Base-by-base conservation (phyloP, 1,284 basidiomycete genomes). In the Microstroma glucosiphilum region DNA sequence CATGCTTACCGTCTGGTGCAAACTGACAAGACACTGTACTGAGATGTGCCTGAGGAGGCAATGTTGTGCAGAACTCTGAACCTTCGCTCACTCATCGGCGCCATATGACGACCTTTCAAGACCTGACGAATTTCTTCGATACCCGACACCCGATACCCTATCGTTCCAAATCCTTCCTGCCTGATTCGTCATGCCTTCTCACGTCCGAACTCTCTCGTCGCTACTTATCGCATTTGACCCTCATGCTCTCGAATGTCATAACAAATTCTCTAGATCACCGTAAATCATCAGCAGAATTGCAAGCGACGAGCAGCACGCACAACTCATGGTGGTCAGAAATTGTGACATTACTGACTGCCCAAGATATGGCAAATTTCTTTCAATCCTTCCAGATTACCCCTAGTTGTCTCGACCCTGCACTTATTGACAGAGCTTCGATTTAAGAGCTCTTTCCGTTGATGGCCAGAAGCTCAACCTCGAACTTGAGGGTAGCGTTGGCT, bases 391-490 rank as follows among this genome's bases (percentile, higher is more conserved):
- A 37, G 30, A 4, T 37, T 37, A 4, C 3, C 9, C 9, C 9
- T 37, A 37, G 4, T 37, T 37, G 4, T 37, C 30, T 37, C 30
- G 30, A 37, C 30, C 30, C 30, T 37, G 9, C 9, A 9, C 30
- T 3, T 3, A 37, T 4, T 9, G 30, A 9, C 30, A 37, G 30
- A 37, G 30, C 3, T 9, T 37, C 30, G 30, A 37, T 4, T 26
- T 54, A 54, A 25, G 51, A 15, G 17, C 21, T 54, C 51, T 54
- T 54, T 19, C 51, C 72, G 70, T 81, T 79, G 74, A 82, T 81
- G 63, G 73, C 76, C 69, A 82, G 75, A 26, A 82, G 72, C 71
- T 82, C 80, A 59, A 82, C 80, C 62, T 81, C 76, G 56, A 76
- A 73, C 59, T 67, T 58, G 51, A 71, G 63, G 19, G 71, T 71